These are phyloP conservation scores for Penicillium sp. DNA, from an alignment of 2,329 filamentous ascomycete species.

Conservation along the genomic window DNA sequence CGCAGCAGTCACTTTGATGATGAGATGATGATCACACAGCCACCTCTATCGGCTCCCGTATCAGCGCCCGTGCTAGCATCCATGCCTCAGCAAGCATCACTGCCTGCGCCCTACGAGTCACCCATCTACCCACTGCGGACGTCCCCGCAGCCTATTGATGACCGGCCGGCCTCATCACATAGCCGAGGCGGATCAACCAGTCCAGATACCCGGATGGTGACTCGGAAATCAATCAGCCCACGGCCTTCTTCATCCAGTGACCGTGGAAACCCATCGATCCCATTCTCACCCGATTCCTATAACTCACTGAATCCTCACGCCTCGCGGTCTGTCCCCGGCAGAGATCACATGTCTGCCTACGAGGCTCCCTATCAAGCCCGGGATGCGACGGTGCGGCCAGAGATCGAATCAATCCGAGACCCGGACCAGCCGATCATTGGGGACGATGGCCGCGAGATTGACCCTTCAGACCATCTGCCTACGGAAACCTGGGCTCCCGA, in stretches of 20 bases:
- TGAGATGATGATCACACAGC: constrained; percentile 25
- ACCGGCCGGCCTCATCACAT: constrained; percentile 21
- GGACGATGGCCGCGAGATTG: constrained; percentile 62
- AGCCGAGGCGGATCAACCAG: constrained; percentile 33
- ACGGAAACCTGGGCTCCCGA: constrained; percentile 65
- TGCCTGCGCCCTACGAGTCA: constrained; percentile 17
- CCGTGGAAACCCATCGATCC: constrained; percentile 45
- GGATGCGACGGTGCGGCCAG: constrained; percentile 38
- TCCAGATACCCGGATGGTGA: constrained; percentile 41
- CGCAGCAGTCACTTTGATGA: constrained; percentile 30
- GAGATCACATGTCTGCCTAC: constrained; percentile 37
- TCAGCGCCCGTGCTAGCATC: constrained; percentile 9
- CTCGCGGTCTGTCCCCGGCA: constrained; percentile 31
- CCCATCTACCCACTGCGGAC: constrained; percentile 30
- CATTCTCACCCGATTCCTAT: constrained; percentile 62
- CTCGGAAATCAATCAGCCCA: constrained; percentile 58
- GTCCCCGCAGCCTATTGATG: constrained; percentile 29
- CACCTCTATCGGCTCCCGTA: constrained; percentile 20
- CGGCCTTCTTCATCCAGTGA: constrained; percentile 47
- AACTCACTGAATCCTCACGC: constrained; percentile 56
- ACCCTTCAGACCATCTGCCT: constrained; percentile 64
- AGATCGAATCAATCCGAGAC: constrained; percentile 42
- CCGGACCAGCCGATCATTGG: constrained; percentile 58
- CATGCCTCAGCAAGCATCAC: constrained; percentile 4
- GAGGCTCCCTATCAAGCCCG: constrained; percentile 40